A percentile compares a stretch with the other conserved stretches of the same genome.
Conservation (phyloP, 192 early-diverging fungal genomes). For the Coemansia sp. region DNA sequence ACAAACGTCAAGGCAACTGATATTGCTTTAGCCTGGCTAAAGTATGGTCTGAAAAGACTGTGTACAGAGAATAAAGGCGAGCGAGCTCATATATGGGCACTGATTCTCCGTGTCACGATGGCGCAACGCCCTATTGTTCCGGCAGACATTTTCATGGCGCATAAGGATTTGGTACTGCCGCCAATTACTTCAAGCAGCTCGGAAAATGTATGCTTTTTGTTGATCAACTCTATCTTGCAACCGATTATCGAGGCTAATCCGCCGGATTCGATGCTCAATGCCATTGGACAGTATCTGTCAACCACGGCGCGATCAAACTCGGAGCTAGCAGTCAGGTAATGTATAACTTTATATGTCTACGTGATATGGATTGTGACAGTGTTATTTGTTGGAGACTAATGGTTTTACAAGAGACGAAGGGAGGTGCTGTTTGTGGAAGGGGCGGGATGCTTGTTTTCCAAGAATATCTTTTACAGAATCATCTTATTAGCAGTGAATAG, state of each 20-base stretch:
- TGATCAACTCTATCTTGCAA: slow-evolving; percentile 19
- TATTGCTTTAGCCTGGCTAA: slow-evolving; percentile 21
- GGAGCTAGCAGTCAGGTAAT: slow-evolving; percentile 44
- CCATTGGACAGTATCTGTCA: slow-evolving; percentile 13
- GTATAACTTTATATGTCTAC: slow-evolving; percentile 4
- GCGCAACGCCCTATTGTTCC: slow-evolving; percentile 5
- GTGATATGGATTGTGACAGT: not conserved
- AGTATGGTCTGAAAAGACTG: slow-evolving; percentile 15
- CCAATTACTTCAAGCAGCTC: not conserved
- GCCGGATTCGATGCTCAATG: slow-evolving; percentile 7
- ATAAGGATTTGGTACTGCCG: slow-evolving; percentile 9
- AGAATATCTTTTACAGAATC: too few species aligned
- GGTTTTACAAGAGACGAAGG: too few species aligned
- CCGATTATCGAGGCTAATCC: slow-evolving; percentile 6
- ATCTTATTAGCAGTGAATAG: too few species aligned
- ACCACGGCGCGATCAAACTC: slow-evolving; percentile 11
- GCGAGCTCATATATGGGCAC: slow-evolving; percentile 34
- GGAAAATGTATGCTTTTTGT: slow-evolving; percentile 6
- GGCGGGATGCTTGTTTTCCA: too few species aligned
- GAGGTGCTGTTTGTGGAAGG: too few species aligned
- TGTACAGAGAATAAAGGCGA: slow-evolving; percentile 2
- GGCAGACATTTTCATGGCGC: slow-evolving; percentile 19
- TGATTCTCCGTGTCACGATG: slow-evolving; percentile 18
- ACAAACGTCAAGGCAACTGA: slow-evolving; percentile 1
- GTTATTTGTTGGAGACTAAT: not conserved